Evolutionary conservation across 805 yeast genomes (phyloP).

Genomic region (Clavispora fructus): DNA sequence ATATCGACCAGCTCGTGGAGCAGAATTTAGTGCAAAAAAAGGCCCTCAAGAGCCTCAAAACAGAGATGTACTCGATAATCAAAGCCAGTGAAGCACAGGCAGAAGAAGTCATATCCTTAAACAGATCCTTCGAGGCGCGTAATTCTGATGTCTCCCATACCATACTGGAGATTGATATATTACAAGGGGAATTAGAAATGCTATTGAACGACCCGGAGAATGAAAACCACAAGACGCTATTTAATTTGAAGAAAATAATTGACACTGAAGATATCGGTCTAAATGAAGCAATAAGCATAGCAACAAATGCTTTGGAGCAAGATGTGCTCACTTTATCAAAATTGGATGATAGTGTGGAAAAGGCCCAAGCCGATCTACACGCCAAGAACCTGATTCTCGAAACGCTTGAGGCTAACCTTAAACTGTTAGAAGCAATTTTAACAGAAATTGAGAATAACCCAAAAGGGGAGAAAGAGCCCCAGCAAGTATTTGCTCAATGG

Average conservation of each 20-base stretch:
- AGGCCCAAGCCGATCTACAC: constrained; percentile 1
- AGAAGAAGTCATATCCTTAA: constrained; percentile 20
- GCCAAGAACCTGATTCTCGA: not conserved
- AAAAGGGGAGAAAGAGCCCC: constrained; percentile 6
- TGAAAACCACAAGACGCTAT: constrained; percentile 10
- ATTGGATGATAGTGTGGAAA: constrained; percentile 2
- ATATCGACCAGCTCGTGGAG: constrained; percentile 23
- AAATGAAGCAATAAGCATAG: constrained; percentile 11
- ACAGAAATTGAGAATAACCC: constrained; percentile 1
- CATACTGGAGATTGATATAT: constrained; percentile 16
- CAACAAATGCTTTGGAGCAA: constrained; percentile 7
- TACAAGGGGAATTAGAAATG: constrained; percentile 16
- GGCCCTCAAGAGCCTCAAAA: constrained; percentile 22
- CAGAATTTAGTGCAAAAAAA: constrained; percentile 19
- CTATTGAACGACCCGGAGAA: constrained; percentile 10
- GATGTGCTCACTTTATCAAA: constrained; percentile 4
- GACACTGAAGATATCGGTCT: constrained; percentile 12
- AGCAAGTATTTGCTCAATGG: constrained; percentile 14
- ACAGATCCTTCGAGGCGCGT: constrained; percentile 20
- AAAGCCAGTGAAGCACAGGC: constrained; percentile 24
- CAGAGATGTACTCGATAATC: constrained; percentile 22
- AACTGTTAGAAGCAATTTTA: constrained; percentile 1
- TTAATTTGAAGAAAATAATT: constrained; percentile 10
- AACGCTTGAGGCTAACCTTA: constrained; percentile 4
- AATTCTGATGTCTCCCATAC: constrained; percentile 21